phyloP scores from a whole-genome alignment of 2,329 filamentous ascomycete species.

The Nothopassalora personata region DNA sequence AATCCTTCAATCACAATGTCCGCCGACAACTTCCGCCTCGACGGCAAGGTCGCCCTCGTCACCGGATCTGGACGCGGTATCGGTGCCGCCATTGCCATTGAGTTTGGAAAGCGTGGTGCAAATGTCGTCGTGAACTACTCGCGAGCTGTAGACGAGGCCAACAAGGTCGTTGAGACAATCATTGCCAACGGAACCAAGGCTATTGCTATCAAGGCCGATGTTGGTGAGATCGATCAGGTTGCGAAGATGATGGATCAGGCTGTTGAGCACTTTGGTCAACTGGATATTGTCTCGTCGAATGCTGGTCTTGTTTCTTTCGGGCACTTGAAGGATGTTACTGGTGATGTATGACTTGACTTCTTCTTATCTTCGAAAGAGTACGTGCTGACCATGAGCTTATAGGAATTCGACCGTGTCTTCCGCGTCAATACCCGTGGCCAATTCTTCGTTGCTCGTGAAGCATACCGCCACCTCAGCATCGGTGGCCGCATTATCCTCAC shows the following conservation, averaged over 20 bases:
- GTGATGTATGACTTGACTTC: constrained; percentile 26
- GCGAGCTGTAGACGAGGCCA: constrained; percentile 56
- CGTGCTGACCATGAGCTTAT: constrained; percentile 15
- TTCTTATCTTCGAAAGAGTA: not conserved
- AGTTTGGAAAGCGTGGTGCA: constrained; percentile 58
- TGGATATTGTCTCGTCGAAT: constrained; percentile 65
- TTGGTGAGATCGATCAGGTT: constrained; percentile 58
- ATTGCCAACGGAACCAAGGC: constrained; percentile 57
- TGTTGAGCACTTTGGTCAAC: constrained; percentile 55
- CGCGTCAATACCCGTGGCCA: constrained; percentile 58
- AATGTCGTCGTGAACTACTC: constrained; percentile 62
- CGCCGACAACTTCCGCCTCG: constrained; percentile 36
- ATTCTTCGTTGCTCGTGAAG: constrained; percentile 57
- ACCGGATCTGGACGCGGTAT: constrained; percentile 55
- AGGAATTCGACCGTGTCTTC: constrained; percentile 55
- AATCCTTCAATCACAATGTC: constrained; percentile 24
- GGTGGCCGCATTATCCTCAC: constrained; percentile 48
- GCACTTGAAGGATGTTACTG: constrained; percentile 48
- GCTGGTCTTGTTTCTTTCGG: constrained; percentile 51
- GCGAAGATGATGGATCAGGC: constrained; percentile 57
- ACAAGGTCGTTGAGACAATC: constrained; percentile 60
- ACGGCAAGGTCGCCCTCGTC: constrained; percentile 48
- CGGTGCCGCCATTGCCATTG: constrained; percentile 58
- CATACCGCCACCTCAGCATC: constrained; percentile 47
- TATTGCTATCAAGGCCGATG: constrained; percentile 60